Base-by-base conservation (phyloP, 2,329 filamentous ascomycete genomes). In the Stagonosporopsis chrysanthemi region DNA sequence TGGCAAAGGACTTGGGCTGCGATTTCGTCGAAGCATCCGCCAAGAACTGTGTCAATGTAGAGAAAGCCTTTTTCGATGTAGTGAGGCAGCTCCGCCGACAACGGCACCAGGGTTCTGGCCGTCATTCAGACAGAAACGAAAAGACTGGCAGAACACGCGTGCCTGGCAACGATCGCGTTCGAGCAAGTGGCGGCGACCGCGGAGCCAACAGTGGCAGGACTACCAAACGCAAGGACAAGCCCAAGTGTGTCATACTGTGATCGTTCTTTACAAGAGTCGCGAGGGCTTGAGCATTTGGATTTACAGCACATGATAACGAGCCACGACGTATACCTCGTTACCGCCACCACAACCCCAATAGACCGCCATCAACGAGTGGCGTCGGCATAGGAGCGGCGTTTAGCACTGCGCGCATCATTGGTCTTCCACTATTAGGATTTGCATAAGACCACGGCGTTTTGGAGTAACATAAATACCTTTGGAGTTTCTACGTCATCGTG, bases 41-140 rank as follows among this genome's bases (percentile, higher is more conserved):
- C 33, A 97, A 97, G 82, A 97, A 97, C 76, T 97, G 93, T 80
- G 92, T 97, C 82, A 97, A 98, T 72, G 94, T 97, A 51, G 95
- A 97, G 78, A 98, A 96, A 83, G 94, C 92, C 29, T 98, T 99
- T 74, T 98, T 97, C 79, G 95, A 99, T 73, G 95, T 99, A 7
- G 95, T 98, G 52, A 84, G 95, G 66, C 91, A 95, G 76, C 82
- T 99, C 64, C 88, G 95, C 67, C 87, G 90, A 69, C 92, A 97
- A 78, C 85, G 91, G 70, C 88, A 91, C 56, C 69, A 73, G 41
- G 68, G 69, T 40, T 58, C 52, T 14, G 64, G 68, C 29, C 67
- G 67, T 26, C 48, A 57, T 24, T 50, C 61, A 2, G 67, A 69
- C 46, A 56, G 61, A 49, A 31, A 49, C 48, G 28, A 59, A 42